Evolutionary conservation across 78 protist genomes (phyloP).

Genomic region (Protostelium mycophagum): DNA sequence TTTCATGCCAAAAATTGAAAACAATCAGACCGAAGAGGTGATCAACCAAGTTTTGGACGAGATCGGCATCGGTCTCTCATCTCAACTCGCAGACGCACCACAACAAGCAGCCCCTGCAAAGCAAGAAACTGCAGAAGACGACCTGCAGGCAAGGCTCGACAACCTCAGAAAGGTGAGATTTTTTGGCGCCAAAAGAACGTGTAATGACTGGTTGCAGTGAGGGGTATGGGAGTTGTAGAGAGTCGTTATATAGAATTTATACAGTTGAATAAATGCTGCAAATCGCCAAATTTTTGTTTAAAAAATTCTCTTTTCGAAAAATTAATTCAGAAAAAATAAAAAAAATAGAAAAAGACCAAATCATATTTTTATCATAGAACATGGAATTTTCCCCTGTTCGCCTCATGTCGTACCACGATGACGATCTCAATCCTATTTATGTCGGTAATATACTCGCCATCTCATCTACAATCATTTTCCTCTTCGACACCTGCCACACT

Average conservation of each 20-base stretch:
- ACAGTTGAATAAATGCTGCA: no score
- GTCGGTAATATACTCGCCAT: background rate
- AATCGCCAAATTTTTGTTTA: no score
- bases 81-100: conserved; percentile 11
- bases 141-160: background rate
- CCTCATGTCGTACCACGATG: no score
- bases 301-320: no score
- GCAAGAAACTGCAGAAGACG: background rate
- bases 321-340: no score
- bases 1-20: conserved; percentile 28
- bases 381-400: no score
- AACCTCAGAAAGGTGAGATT: background rate
- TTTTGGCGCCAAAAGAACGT: background rate
- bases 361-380: no score
- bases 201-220: background rate
- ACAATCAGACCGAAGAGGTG: conserved; percentile 72
- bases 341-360: no score
- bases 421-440: no score
- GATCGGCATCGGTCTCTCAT: conserved; percentile 75
- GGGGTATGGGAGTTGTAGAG: background rate
- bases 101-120: background rate
- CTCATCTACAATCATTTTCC: background rate
- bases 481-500: background rate
- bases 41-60: conserved; percentile 81
- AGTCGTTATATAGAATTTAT: no score